Conservation (phyloP, 768 basidiomycete genomes). For the Rhizopogon vinicolor region DNA sequence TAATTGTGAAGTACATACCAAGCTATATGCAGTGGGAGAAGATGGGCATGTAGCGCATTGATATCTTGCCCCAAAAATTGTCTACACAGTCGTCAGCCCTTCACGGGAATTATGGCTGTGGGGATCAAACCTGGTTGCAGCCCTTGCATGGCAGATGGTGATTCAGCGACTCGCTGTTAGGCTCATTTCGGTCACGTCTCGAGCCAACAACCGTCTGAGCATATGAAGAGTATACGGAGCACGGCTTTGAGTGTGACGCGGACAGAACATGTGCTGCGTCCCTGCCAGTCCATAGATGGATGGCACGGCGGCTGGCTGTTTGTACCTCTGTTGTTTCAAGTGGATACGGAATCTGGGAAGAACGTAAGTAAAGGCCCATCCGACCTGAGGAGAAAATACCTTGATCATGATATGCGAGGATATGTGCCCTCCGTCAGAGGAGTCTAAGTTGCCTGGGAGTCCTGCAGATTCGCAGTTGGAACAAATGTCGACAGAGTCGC, state of each 20-base stretch:
- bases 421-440: slow-evolving; percentile 70
- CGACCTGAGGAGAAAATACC: slow-evolving; percentile 38
- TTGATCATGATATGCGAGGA: slow-evolving; percentile 95
- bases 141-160: slow-evolving; percentile 60
- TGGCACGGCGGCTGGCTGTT: slow-evolving; percentile 69
- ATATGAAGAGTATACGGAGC: slow-evolving; percentile 59
- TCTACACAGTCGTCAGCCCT: slow-evolving; percentile 31
- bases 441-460: slow-evolving; percentile 77
- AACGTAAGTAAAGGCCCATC: slow-evolving; percentile 4
- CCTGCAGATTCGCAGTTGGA: slow-evolving; percentile 85
- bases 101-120: background rate
- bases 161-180: slow-evolving; percentile 33
- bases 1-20: slow-evolving; percentile 42
- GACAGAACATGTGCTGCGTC: slow-evolving; percentile 63
- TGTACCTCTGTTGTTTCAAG: slow-evolving; percentile 70
- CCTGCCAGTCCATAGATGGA: slow-evolving; percentile 69
- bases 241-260: slow-evolving; percentile 43
- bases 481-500: slow-evolving; percentile 81
- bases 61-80: slow-evolving; percentile 74
- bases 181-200: slow-evolving; percentile 28
- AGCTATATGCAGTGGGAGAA: slow-evolving; percentile 58
- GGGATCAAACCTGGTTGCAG: slow-evolving; percentile 50
- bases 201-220: slow-evolving; percentile 64
- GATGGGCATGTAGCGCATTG: slow-evolving; percentile 92
- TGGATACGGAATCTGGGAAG: slow-evolving; percentile 75